phyloP scores from a whole-genome alignment of 1,284 basidiomycete genomes.

The Apiotrichum gracile region DNA sequence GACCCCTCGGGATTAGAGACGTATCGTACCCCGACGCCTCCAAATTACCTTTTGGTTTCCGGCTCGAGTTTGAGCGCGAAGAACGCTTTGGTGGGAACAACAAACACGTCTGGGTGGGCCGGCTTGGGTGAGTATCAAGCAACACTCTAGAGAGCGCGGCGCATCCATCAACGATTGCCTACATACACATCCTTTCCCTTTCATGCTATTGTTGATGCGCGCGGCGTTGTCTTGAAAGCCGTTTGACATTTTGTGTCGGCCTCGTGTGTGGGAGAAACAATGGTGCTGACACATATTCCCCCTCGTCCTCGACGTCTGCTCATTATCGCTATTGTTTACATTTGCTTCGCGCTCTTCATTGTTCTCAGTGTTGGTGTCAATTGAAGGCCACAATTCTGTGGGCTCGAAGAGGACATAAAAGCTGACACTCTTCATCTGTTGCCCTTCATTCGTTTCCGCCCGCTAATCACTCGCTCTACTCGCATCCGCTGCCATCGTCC shows the following conservation, averaged over 20 bases:
- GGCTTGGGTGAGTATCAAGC: slow-evolving; percentile 2
- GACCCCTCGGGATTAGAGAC: neutral
- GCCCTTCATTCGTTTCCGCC: neutral
- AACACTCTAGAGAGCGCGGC: neutral
- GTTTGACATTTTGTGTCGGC: no score
- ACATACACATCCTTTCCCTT: neutral
- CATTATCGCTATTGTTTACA: neutral
- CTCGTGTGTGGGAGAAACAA: no score
- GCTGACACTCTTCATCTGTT: neutral
- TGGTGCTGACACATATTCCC: slow-evolving; percentile 1
- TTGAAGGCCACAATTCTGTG: neutral
- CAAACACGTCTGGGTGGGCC: slow-evolving; percentile 3
- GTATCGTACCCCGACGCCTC: neutral
- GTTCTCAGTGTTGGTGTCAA: neutral
- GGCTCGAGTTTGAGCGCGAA: neutral
- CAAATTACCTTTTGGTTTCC: neutral
- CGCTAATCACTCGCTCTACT: neutral
- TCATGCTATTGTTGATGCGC: neutral
- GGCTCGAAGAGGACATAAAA: neutral
- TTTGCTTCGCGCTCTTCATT: neutral
- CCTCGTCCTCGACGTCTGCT: neutral
- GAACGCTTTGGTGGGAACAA: neutral
- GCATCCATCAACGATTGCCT: neutral
- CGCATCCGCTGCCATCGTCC: neutral
- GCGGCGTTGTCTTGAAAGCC: no score